Percentiles rank a stretch among this genome's conserved stretches.
Evolutionary conservation across 2,329 filamentous ascomycete species (phyloP).

Genomic region (Plenodomus biglobosus): DNA sequence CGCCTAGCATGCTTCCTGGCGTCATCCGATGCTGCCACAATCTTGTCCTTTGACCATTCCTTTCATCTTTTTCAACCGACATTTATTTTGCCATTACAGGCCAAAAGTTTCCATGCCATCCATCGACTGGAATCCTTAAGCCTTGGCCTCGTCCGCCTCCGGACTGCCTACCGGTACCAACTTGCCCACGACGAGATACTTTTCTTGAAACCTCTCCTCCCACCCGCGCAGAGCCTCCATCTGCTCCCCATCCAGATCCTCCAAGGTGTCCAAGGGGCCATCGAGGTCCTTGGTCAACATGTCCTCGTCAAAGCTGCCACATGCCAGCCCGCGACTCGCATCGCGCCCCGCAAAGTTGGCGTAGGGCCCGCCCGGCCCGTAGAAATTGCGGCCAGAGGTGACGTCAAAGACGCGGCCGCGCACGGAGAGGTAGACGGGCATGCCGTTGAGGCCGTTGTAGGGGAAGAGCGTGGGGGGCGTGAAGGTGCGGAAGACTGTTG

Average conservation of each 20-base stretch:
- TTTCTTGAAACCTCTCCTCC: slow-evolving; percentile 91
- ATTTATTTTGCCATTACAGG: too few species aligned
- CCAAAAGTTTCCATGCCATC: too few species aligned
- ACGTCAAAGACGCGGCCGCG: slow-evolving; percentile 92
- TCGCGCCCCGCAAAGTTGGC: slow-evolving; percentile 94
- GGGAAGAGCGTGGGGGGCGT: slow-evolving; percentile 80
- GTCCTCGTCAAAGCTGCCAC: slow-evolving; percentile 88
- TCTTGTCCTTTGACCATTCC: too few species aligned
- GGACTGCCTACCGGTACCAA: slow-evolving; percentile 68
- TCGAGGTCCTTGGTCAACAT: slow-evolving; percentile 93
- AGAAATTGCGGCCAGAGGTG: slow-evolving; percentile 83
- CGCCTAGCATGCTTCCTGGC: too few species aligned
- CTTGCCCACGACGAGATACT: slow-evolving; percentile 92
- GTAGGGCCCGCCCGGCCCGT: slow-evolving; percentile 93
- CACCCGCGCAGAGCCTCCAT: slow-evolving; percentile 82
- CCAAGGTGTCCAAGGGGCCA: slow-evolving; percentile 75
- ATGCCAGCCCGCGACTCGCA: slow-evolving; percentile 82
- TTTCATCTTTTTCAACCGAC: too few species aligned
- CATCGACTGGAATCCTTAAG: too few species aligned
- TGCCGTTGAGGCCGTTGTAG: slow-evolving; percentile 73
- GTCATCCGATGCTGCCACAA: too few species aligned
- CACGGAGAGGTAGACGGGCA: slow-evolving; percentile 86
- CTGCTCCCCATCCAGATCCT: slow-evolving; percentile 72
- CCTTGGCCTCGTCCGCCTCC: slow-evolving; percentile 47
- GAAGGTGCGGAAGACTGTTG: slow-evolving; percentile 84